A percentile compares a stretch with the other conserved stretches of the same genome.
Conservation (phyloP, 192 early-diverging fungal genomes). For the Jimgerdemannia lactiflua region DNA sequence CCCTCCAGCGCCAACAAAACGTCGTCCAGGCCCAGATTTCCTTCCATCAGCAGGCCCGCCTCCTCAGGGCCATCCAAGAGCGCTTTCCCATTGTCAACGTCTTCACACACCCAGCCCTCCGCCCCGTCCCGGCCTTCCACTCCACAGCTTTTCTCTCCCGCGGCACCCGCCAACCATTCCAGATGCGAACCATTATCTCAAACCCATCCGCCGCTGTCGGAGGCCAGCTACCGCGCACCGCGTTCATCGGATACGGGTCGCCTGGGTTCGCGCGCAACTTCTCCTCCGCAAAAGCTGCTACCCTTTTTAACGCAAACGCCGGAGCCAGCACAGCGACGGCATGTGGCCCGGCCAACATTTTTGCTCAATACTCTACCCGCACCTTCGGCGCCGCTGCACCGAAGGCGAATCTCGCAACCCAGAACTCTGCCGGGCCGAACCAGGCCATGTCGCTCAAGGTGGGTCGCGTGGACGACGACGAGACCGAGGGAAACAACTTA, state of each 20-base stretch:
- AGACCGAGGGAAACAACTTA: neutral
- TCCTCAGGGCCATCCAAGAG: neutral
- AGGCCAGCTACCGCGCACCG: neutral
- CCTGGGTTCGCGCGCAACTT: constrained; percentile 3
- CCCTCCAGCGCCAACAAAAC: neutral
- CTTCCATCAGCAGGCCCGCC: neutral
- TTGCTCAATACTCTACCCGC: constrained; percentile 2
- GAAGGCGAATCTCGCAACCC: neutral
- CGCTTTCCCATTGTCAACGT: neutral
- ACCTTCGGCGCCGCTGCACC: neutral
- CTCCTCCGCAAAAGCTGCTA: neutral
- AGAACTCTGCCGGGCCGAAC: neutral
- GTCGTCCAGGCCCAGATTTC: neutral
- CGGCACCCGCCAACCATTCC: constrained; percentile 4
- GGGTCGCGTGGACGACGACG: neutral
- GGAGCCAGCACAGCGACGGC: neutral
- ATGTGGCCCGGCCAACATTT: neutral
- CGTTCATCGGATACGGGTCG: neutral
- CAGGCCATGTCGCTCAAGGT: neutral
- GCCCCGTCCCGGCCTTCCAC: neutral
- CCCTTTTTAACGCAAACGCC: neutral
- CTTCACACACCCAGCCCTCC: neutral
- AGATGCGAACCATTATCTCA: constrained; percentile 4
- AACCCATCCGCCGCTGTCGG: neutral
- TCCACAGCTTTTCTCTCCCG: neutral